Base-by-base conservation (phyloP, 305 asterid genomes). In the Solanum hybrid region DNA sequence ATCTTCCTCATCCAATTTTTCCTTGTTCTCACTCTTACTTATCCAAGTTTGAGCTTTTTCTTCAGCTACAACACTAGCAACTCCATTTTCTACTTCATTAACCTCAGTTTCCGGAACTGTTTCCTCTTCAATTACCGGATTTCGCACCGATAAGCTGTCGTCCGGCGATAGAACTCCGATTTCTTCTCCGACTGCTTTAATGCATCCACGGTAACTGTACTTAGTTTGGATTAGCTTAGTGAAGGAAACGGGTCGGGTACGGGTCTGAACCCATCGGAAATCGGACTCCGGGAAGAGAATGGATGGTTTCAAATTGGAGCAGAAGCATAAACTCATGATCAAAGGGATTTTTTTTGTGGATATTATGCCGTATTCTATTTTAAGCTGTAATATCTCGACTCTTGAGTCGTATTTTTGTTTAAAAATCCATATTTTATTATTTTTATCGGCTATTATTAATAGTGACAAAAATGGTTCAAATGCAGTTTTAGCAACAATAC, bases 261-360 rank as follows among this genome's bases (percentile, higher is more conserved):
- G 96, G 90, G 87, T 92, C n/a, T 93, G 93, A 92, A 91, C 7
- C 94, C 92, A 92, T 93, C 92, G 94, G 89, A 87, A 90, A 87
- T 89, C 69, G n/a, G 88, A 88, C 6, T 88, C 93, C 57, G 88
- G 89, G 35, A 87, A 91, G 26, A 92, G 94, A 90, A 91, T 61
- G 14, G 93, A 92, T 67, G 95, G 96, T 61, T 93, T 94, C 86
- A 93, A 76, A 90, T 94, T 92, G 37, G 95, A 92, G 93, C 93
- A 92, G 86, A 94, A 95, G 92, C 97, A 95, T 90, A 95, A 81
- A 93, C 94, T 94, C 97, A 93, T 93, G 78, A 86, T 93, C 28
- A 37, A 28, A 35, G 29, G 7, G 64, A 4, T 35, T 7, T 36
- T 37, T 37, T 87, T 37, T 87, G 81, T 37, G 78, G 89, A 87